phyloP scores from a whole-genome alignment of 75 land plant species.

The Sequoia sempervirens region DNA sequence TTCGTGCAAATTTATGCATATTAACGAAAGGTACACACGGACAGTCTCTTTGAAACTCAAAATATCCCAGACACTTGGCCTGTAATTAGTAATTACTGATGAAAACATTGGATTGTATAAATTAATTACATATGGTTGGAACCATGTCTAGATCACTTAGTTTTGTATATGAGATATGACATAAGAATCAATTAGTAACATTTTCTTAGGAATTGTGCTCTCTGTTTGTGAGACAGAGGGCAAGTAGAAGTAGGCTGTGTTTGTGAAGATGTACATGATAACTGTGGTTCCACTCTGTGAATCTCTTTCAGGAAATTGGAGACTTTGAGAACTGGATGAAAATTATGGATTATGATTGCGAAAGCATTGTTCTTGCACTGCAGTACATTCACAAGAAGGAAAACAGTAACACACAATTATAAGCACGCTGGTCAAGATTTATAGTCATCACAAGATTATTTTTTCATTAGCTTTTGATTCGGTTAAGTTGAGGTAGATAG shows the following conservation, averaged over 20 bases:
- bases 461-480: neutral
- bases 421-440: neutral
- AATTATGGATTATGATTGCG: constrained; percentile 81
- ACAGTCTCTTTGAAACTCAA: neutral
- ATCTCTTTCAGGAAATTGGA: constrained; percentile 68
- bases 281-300: constrained; percentile 4
- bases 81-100: neutral
- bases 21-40: neutral
- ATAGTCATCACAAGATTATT: neutral
- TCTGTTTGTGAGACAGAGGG: neutral
- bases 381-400: constrained; percentile 38
- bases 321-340: constrained; percentile 98
- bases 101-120: neutral
- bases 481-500: neutral
- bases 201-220: neutral
- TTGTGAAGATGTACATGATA: neutral
- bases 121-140: neutral
- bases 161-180: neutral
- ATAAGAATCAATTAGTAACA: neutral
- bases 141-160: neutral
- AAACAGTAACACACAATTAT: neutral
- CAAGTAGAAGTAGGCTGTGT: constrained; percentile 5
- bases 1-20: neutral
- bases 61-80: neutral
- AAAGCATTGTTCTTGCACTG: constrained; percentile 58